Base-by-base conservation (phyloP, 2,329 filamentous ascomycete species). In the Hirsutella thompsonii region DNA sequence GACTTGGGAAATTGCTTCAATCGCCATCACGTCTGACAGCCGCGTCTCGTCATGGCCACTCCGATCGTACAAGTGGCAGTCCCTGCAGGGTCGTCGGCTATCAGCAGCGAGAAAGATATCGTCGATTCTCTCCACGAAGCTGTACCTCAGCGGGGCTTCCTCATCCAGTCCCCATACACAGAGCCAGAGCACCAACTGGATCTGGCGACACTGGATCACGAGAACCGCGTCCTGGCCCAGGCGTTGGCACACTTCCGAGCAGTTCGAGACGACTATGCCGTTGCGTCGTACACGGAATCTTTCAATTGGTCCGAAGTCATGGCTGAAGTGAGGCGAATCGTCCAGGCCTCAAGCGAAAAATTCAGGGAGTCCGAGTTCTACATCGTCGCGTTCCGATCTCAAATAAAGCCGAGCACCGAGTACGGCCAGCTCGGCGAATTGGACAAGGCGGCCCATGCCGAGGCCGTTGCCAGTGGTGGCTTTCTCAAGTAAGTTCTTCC, bases 311-410 rank as follows among this genome's bases (percentile, higher is more conserved):
- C 57, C 3, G 63, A 73, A 34, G 69, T 87, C 13, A 65, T 92
- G 10, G 60, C 64, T 4, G 63, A 72, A 26, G 61, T 92, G 39
- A 68, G 63, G 42, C 54, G 64, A 2, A 64, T 88, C 3, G 62
- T 67, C 10, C 49, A 52, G 3, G 56, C 62, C 8, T 69, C 58
- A 6, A 56, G 70, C 11, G 61, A 61, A 5, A 45, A 43, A 2
- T 90, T 83, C 77, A 71, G 66, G 41, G 65, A 70, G 44, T 72
- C 70, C 38, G 70, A 67, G 21, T 94, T 90, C 64, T 94, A 90
- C 61, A 79, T 92, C 42, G 87, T 94, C 33, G 81, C 81, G 4
- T 94, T 94, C 61, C 74, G 85, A 14, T 90, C 83, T 5, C 73
- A 70, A 47, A 75, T 94, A 42, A 77, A 79, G 30, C 68, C 72